Percentiles rank a stretch among this genome's conserved stretches.
Evolutionary conservation across 495 filamentous ascomycete genomes (phyloP).

Genomic region (Penicillium paradoxum): DNA sequence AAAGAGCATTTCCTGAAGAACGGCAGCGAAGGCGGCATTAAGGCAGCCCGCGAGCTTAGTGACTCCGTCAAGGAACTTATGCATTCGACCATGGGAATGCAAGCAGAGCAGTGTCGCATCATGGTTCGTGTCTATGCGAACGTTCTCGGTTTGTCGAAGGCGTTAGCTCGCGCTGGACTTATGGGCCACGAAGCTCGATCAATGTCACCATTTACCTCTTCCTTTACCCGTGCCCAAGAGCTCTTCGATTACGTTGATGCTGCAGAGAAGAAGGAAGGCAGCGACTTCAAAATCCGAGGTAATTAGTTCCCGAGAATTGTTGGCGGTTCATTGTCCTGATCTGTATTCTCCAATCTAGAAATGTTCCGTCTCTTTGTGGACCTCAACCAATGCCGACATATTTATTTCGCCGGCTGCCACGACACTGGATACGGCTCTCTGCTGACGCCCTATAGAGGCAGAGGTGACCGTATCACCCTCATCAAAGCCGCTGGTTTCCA

Average conservation of each 20-base stretch:
- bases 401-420: constrained; percentile 61
- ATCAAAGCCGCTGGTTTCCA: constrained; percentile 41
- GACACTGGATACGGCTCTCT: constrained; percentile 55
- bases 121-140: constrained; percentile 61
- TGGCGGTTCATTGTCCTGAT: not conserved
- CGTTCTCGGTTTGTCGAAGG: constrained; percentile 48
- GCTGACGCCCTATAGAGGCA: constrained; percentile 47
- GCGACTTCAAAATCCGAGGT: constrained; percentile 58
- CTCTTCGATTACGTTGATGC: constrained; percentile 60
- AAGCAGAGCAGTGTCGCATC: constrained; percentile 50
- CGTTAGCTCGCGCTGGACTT: constrained; percentile 44
- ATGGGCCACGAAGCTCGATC: constrained; percentile 48
- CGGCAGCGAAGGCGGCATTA: constrained; percentile 52
- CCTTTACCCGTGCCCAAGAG: constrained; percentile 55
- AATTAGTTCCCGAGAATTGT: not conserved
- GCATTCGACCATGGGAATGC: constrained; percentile 39
- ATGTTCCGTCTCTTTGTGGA: constrained; percentile 54
- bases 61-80: constrained; percentile 45
- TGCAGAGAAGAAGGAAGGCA: constrained; percentile 56
- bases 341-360: constrained; percentile 29
- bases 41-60: constrained; percentile 50
- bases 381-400: constrained; percentile 61
- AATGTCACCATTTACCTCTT: constrained; percentile 49
- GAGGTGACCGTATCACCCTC: constrained; percentile 48
- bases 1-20: constrained; percentile 48